A percentile compares a stretch with the other conserved stretches of the same genome.
Evolutionary conservation across 176 grass and related monocot genomes (phyloP).

Genomic region (Miscanthus lutarioriparius): DNA sequence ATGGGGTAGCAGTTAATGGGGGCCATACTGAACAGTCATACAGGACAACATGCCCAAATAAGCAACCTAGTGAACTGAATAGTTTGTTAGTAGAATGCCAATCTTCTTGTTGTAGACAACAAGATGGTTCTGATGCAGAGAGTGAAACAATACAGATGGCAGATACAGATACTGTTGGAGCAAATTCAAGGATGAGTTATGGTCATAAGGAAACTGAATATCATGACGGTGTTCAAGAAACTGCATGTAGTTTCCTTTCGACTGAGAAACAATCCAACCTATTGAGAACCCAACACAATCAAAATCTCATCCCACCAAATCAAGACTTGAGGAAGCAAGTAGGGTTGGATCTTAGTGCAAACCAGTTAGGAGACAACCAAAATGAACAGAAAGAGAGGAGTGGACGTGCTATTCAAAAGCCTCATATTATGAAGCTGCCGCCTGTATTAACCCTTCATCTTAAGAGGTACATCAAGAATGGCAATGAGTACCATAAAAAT

Average conservation of each 20-base stretch:
- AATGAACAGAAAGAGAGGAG: conserved; percentile 33
- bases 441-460: conserved; percentile 27
- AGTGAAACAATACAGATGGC: conserved; percentile 5
- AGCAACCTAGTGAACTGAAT: background rate
- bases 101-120: conserved; percentile 22
- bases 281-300: background rate
- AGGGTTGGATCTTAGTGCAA: conserved; percentile 5
- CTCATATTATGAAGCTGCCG: conserved; percentile 49
- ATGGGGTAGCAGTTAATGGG: background rate
- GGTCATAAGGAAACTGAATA: conserved; percentile 19
- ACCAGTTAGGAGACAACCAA: conserved; percentile 17
- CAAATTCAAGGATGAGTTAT: conserved; percentile 25
- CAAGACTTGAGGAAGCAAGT: background rate
- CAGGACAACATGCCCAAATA: conserved; percentile 30
- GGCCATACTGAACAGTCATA: conserved; percentile 24
- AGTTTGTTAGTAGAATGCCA: conserved; percentile 28
- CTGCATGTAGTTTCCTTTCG: conserved; percentile 9
- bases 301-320: conserved; percentile 12
- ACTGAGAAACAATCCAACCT: conserved; percentile 5
- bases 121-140: conserved; percentile 28
- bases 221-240: conserved; percentile 31
- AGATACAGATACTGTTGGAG: background rate
- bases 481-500: conserved; percentile 44
- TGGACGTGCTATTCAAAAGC: conserved; percentile 38
- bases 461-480: conserved; percentile 42